Evolutionary conservation across 495 filamentous ascomycete genomes (phyloP), one percentile per base, ranked within the genome.

Genomic region (Platismatia glauca): DNA sequence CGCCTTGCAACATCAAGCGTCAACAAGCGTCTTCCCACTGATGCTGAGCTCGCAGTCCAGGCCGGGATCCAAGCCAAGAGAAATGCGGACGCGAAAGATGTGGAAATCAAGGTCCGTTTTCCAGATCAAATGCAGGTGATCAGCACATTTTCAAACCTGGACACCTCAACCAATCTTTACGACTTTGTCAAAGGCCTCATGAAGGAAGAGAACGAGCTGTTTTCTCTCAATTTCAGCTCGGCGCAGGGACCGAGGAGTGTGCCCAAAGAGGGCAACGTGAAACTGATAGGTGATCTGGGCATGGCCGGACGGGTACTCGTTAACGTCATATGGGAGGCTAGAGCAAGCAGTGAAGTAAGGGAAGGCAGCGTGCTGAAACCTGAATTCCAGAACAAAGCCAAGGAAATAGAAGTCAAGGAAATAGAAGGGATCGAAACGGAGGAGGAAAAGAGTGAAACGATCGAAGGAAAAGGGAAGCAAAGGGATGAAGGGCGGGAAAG

Each of bases 51-150:
- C 71, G 61, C 77, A 74, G 60, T 69, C 72, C 68, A 81, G 71
- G 46, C 77, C 71, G 69, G 79, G 60, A 71, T 74, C 22, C 83
- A 86, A 41, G 81, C 82, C 35, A 82, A 85, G 39, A 81, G 74
- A 58, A 78, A 87, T 16, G 83, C 85, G 38, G 79, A 79, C 24
- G 77, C 91, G 60, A 86, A 81, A 41, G 78, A 82, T 50, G 84
- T 96, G 46, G 78, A 84, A 46, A 81, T 98, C 60, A 91, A 88
- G 64, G 78, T 97, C 59, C 87, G 93, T 29, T 91, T 96, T 65
- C 92, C 94, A 1, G 91, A 97, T 71, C 85, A 89, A 67, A 85
- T 82, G 60, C 83, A 84, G 44, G 81, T 90, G 24, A 78, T 87
- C 34, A 82, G 84, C 68, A 79, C 78, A 52, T 86, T 91, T 68